Evolutionary conservation across 2,329 filamentous ascomycete species (phyloP).

Genomic region (Alternaria atra): DNA sequence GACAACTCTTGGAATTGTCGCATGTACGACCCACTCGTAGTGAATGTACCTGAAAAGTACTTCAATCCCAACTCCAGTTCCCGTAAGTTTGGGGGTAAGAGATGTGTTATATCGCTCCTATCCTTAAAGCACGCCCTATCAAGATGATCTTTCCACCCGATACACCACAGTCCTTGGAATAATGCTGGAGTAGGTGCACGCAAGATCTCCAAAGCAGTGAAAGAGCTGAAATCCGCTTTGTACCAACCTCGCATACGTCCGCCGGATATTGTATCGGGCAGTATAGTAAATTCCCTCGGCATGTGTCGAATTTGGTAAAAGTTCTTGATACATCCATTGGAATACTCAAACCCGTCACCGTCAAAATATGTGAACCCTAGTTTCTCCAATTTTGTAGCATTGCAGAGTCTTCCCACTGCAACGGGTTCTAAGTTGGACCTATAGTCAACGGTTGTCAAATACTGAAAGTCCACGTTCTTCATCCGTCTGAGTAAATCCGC

Average conservation of each 20-base stretch:
- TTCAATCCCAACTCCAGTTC: not conserved
- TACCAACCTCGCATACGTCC: too few relatives aligned
- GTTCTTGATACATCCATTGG: too few relatives aligned
- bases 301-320: not conserved
- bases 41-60: not conserved
- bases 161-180: too few relatives aligned
- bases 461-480: not conserved
- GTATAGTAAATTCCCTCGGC: too few relatives aligned
- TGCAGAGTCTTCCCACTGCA: not conserved
- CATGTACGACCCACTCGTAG: not conserved
- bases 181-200: too few relatives aligned
- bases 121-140: too few relatives aligned
- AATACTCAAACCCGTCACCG: not conserved
- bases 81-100: not conserved
- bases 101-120: not conserved
- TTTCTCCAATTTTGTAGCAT: not conserved
- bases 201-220: too few relatives aligned
- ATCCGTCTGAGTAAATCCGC: not conserved
- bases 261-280: too few relatives aligned
- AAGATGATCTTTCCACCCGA: too few relatives aligned
- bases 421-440: too few relatives aligned
- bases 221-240: too few relatives aligned
- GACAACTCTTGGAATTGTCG: not conserved
- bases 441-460: not conserved
- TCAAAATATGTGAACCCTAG: not conserved